phyloP scores from a whole-genome alignment of 306 rosid species.

The Lathyrus tuberosus region DNA sequence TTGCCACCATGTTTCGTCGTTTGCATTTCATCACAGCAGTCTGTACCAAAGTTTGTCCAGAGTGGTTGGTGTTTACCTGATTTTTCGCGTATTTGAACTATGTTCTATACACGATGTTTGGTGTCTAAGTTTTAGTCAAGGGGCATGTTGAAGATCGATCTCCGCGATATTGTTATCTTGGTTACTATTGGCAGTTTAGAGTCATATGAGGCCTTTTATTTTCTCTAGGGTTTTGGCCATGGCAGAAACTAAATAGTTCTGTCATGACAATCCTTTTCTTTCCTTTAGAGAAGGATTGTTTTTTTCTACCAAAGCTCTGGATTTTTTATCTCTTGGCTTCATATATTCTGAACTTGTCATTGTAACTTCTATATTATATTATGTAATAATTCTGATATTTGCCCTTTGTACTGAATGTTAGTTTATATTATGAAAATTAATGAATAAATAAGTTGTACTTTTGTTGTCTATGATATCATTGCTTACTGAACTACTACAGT shows the following conservation, averaged over 20 bases:
- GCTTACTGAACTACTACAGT: not conserved
- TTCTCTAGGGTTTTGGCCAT: conserved; percentile 66
- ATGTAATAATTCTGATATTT: conserved; percentile 40
- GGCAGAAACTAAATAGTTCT: conserved; percentile 70
- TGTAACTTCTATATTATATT: conserved; percentile 46
- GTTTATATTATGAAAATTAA: conserved; percentile 39
- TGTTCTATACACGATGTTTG: conserved; percentile 57
- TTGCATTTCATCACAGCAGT: conserved; percentile 23
- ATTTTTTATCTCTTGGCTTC: conserved; percentile 56
- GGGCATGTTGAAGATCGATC: conserved; percentile 52
- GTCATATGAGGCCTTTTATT: conserved; percentile 59
- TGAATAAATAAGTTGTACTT: conserved; percentile 47
- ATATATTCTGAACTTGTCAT: conserved; percentile 41
- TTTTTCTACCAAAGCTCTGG: conserved; percentile 55
- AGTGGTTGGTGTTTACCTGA: conserved; percentile 51
- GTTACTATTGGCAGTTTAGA: conserved; percentile 60
- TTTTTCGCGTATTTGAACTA: conserved; percentile 46
- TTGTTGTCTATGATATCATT: not conserved
- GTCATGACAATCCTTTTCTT: conserved; percentile 61
- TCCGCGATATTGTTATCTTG: conserved; percentile 2
- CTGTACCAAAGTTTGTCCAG: conserved; percentile 45
- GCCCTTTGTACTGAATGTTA: conserved; percentile 57
- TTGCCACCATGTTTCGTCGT: conserved; percentile 43
- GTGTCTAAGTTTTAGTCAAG: conserved; percentile 56
- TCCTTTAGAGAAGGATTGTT: conserved; percentile 51